phyloP scores from a whole-genome alignment of 352 stramenopile species.

The Achlya hypogyna region DNA sequence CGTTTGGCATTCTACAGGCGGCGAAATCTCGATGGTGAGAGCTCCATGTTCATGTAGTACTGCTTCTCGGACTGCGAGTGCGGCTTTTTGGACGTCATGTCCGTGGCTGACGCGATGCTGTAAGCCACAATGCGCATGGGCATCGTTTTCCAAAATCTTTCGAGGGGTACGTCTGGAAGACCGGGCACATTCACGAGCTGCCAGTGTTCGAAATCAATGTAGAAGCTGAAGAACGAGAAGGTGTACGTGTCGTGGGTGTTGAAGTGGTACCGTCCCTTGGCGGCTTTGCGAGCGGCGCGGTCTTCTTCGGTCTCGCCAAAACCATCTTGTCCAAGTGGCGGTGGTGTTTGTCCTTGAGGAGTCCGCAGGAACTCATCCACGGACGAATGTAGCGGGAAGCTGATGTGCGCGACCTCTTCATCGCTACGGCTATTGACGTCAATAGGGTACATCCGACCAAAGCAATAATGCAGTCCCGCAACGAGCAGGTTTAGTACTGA shows the following conservation, averaged over 20 bases:
- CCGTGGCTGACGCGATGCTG: constrained; percentile 24
- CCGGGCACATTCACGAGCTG: constrained; percentile 43
- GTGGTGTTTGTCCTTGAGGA: constrained; percentile 26
- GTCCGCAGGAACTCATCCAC: constrained; percentile 61
- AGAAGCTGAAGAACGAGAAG: constrained; percentile 65
- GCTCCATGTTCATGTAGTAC: constrained; percentile 19
- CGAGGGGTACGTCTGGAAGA: constrained; percentile 35
- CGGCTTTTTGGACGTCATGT: not conserved
- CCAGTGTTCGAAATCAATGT: constrained; percentile 55
- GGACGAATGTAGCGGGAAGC: constrained; percentile 51
- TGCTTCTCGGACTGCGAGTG: constrained; percentile 14
- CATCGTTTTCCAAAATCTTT: constrained; percentile 52
- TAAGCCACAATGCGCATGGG: constrained; percentile 49
- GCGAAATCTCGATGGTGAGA: not conserved
- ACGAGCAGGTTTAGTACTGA: constrained; percentile 44
- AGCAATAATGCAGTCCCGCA: constrained; percentile 44
- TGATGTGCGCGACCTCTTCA: constrained; percentile 55
- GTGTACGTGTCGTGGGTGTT: constrained; percentile 57
- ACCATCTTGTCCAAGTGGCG: constrained; percentile 33
- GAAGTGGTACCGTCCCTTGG: constrained; percentile 36
- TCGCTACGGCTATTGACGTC: constrained; percentile 24
- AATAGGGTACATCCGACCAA: constrained; percentile 28
- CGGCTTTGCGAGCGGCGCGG: constrained; percentile 28
- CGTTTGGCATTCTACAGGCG: not conserved
- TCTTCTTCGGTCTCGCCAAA: constrained; percentile 46